Conservation (phyloP, 169 alveolate species). For the Eimeria praecox region DNA sequence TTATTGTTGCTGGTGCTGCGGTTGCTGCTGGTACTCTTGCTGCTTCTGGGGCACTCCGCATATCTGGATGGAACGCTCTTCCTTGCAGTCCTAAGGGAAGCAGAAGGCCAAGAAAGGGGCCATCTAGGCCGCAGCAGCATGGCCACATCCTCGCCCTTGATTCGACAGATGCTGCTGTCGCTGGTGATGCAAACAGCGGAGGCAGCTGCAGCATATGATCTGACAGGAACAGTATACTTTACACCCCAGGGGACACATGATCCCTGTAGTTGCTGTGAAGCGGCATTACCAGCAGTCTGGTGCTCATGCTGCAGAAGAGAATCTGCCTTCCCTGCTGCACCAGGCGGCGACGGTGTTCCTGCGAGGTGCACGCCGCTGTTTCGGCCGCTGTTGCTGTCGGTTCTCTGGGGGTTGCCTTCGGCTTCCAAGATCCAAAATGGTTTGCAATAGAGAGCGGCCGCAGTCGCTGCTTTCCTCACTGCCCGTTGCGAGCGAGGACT, state of each 20-base stretch:
- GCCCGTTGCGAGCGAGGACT: conserved; percentile 46
- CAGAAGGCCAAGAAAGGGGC: conserved; percentile 66
- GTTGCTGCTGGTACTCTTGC: conserved; percentile 50
- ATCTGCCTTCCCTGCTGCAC: not conserved
- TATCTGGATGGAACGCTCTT: not conserved
- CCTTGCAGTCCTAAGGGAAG: conserved; percentile 33
- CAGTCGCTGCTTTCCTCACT: conserved; percentile 37
- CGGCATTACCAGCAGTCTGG: conserved; percentile 14
- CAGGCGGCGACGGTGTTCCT: not conserved
- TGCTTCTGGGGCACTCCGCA: not conserved
- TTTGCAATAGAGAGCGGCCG: conserved; percentile 52
- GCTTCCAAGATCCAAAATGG: conserved; percentile 41
- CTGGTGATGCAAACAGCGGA: conserved; percentile 20
- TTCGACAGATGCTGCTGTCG: not conserved
- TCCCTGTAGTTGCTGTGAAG: conserved; percentile 19
- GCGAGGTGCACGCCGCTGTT: conserved; percentile 7
- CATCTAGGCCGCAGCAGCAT: conserved; percentile 70
- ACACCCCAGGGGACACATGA: conserved; percentile 61
- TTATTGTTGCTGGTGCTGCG: conserved; percentile 32
- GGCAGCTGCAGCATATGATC: conserved; percentile 29
- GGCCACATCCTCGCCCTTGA: conserved; percentile 12
- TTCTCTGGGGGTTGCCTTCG: not conserved
- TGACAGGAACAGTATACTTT: conserved; percentile 58
- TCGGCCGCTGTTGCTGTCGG: conserved; percentile 14
- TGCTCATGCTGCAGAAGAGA: not conserved